phyloP scores from a whole-genome alignment of 1,284 basidiomycete genomes.

The Sanguinoderma infundibulare region DNA sequence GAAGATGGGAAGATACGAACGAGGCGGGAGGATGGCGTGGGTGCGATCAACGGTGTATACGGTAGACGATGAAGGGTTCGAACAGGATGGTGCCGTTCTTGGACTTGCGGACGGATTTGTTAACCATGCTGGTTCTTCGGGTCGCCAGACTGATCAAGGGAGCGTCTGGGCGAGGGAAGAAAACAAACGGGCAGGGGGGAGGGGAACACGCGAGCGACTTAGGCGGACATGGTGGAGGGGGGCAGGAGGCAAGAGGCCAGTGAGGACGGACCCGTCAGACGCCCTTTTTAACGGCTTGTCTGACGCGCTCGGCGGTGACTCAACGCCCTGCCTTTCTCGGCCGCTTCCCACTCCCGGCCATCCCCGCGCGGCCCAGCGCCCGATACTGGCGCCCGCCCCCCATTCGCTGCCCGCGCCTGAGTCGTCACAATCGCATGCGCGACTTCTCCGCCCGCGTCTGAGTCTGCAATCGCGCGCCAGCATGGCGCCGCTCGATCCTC shows the following conservation, averaged over 20 bases:
- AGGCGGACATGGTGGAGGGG: conserved; percentile 53
- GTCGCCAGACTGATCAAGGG: conserved; percentile 44
- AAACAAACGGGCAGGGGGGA: conserved; percentile 25
- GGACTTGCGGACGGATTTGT: conserved; percentile 76
- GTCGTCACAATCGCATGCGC: too few species aligned
- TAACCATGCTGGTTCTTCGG: conserved; percentile 68
- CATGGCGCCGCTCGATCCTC: conserved; percentile 7
- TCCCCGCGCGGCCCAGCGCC: neutral
- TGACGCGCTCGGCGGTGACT: conserved; percentile 33
- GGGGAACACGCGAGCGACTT: conserved; percentile 35
- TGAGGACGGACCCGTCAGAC: conserved; percentile 30
- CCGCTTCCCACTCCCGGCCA: conserved; percentile 23
- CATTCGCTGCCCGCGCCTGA: neutral
- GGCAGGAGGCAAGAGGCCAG: conserved; percentile 31
- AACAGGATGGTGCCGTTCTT: conserved; percentile 85
- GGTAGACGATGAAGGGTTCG: conserved; percentile 83
- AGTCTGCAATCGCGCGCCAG: conserved; percentile 9
- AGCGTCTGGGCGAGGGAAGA: conserved; percentile 38
- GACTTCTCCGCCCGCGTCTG: too few species aligned
- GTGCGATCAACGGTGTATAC: conserved; percentile 67
- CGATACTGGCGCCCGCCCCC: neutral
- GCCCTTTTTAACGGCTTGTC: conserved; percentile 28
- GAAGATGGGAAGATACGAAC: conserved; percentile 31
- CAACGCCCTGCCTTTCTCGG: conserved; percentile 25
- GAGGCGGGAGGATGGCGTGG: conserved; percentile 26